Evolutionary conservation across 2,329 filamentous ascomycete genomes (phyloP), one percentile per base, ranked within the genome.

Genomic region (Phaeosphaeriaceae sp.): DNA sequence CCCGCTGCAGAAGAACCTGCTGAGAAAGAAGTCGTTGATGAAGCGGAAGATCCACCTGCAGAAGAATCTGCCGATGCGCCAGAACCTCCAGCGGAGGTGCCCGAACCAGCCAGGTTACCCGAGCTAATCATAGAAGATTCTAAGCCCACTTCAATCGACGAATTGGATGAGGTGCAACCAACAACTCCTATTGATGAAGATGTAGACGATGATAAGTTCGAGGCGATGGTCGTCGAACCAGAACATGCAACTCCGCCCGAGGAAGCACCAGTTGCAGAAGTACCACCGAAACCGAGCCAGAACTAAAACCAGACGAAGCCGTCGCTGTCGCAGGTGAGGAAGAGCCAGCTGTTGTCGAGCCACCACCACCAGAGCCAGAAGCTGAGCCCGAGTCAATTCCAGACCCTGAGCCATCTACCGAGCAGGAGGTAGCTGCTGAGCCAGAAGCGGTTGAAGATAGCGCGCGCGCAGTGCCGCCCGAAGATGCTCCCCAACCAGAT

Each of bases 161-260:
- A 30, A 9, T 30, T 54, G 28, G 50, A 56, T 17, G 54, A 56
- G n/a, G 49, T 56, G 11, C 42, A 56, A 26, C 54, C 54, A 17
- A 49, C 15, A 6, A 53, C 54, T 9, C 50, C 50, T 15, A 29
- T 16, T 18, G 26, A 26, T 21, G 39, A 42, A n/a, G 5, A 4
- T 13, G 23, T 20, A 12, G 38, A 42, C 29, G 38, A 30, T 4
- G 15, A 13, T 18, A 6, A 26, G 11, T 26, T 26, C 11, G 38
- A 32, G 13, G 37, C 7, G 6, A 15, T 28, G 12, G 21, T 2
- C 5, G 42, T 38, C 2, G 29, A 48, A 6, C 13, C 33, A 11
- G 23, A 26, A 26, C 23, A 7, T 26, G 23, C 23, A 8, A 11
- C 23, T 26, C 35, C 33, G 21, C 21, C 26, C 20, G 34, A 32